Evolutionary conservation across 176 grass and related monocot genomes (phyloP), one percentile per base, ranked within the genome.

Genomic region (Carex pumila): DNA sequence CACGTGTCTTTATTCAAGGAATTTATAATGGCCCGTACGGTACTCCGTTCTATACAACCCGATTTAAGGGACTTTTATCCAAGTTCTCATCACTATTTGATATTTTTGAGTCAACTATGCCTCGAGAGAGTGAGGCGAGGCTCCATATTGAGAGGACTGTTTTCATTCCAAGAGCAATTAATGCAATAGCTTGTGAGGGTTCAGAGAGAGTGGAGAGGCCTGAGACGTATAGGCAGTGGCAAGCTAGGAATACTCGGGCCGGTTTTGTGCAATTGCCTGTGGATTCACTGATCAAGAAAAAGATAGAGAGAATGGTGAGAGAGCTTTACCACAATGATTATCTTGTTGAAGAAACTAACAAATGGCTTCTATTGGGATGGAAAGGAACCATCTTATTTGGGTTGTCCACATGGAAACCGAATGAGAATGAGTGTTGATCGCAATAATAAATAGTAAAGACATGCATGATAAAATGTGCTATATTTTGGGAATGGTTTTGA

Each of bases 1-100:
- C 93, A 58, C 52, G 87, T 39, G 71, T 89, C 54, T 81, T 95
- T 31, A 81, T 92, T 60, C 85, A 90, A 61, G 93, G 93, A 54
- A 52, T 90, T 52, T 1, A 84, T 15, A 92, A 92, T 79, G 82
- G 88, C 2, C 67, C 65, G 0, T 92, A 90, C 25, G 82, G n/a
- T 21, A 80, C 87, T 0, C 87, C 83, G 41, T 90, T 89, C 71
- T 95, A 92, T 32, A 36, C 86, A 5, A 54, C 79, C 25, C 81
- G 88, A 30, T 95, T 95, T 84, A 88, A 86, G 39, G 71, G 87
- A 34, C 74, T 79, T 21, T 21, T 92, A 18, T 89, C 87, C 11
- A 79, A 84, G 74, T 92, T 84, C 67, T 92, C 73, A 70, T 78
- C 65, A 0, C 22, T 92, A 34, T 95, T 92, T 71, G 90, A 95